phyloP scores from a whole-genome alignment of 441 rosid genomes.

The Populus hybrid region DNA sequence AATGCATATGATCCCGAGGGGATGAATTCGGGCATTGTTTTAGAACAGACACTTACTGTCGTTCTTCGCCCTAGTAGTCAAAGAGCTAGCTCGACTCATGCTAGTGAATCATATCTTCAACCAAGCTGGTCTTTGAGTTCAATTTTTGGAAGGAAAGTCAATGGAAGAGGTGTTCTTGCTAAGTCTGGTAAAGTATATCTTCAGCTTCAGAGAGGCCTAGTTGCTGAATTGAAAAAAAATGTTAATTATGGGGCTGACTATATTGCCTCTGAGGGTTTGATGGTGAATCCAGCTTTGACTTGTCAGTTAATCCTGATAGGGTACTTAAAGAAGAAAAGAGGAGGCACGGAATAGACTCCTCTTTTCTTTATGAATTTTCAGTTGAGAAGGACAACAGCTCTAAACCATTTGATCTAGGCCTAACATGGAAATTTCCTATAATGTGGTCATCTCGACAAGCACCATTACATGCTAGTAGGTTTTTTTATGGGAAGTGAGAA shows the following conservation, averaged over 20 bases:
- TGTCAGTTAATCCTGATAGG: slow-evolving; percentile 67
- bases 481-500: slow-evolving; percentile 97
- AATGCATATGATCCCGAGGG: slow-evolving; percentile 16
- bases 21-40: slow-evolving; percentile 46
- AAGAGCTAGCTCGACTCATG: slow-evolving; percentile 16
- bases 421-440: slow-evolving; percentile 69
- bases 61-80: slow-evolving; percentile 63
- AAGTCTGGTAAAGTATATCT: slow-evolving; percentile 67
- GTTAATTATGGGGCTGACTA: slow-evolving; percentile 21
- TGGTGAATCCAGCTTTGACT: slow-evolving; percentile 39
- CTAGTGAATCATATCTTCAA: slow-evolving; percentile 32
- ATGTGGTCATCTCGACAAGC: slow-evolving; percentile 62
- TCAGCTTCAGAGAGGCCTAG: slow-evolving; percentile 61
- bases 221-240: slow-evolving; percentile 33
- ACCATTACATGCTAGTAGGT: slow-evolving; percentile 71
- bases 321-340: slow-evolving; percentile 46
- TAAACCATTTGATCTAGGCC: slow-evolving; percentile 64
- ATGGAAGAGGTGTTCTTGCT: slow-evolving; percentile 73
- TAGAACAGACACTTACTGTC: slow-evolving; percentile 81
- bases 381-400: slow-evolving; percentile 52
- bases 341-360: slow-evolving; percentile 17
- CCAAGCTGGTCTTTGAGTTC: slow-evolving; percentile 39
- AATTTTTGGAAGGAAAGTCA: slow-evolving; percentile 67
- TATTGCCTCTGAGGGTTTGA: slow-evolving; percentile 26
- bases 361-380: slow-evolving; percentile 49